phyloP scores from a whole-genome alignment of 768 basidiomycete species.

The Podaxis mareebaensis region DNA sequence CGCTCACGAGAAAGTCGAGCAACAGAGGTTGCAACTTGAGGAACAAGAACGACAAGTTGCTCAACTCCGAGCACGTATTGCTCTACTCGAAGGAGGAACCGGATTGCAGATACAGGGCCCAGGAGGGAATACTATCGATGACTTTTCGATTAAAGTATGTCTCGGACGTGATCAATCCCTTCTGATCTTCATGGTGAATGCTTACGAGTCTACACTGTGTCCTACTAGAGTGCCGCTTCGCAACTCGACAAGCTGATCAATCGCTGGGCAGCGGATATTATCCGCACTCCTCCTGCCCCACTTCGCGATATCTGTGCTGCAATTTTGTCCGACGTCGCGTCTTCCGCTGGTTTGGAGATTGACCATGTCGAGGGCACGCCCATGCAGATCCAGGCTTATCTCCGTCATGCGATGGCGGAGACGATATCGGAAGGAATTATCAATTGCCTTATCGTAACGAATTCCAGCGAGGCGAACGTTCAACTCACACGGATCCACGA shows the following conservation, averaged over 20 bases:
- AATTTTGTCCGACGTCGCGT: slow-evolving; percentile 53
- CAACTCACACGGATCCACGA: slow-evolving; percentile 88
- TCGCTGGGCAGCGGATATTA: slow-evolving; percentile 81
- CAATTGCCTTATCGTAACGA: slow-evolving; percentile 85
- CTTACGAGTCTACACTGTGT: background rate
- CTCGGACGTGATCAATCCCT: background rate
- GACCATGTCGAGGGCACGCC: slow-evolving; percentile 49
- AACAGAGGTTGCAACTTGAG: slow-evolving; percentile 75
- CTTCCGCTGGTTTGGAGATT: slow-evolving; percentile 45
- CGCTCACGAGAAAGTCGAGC: slow-evolving; percentile 87
- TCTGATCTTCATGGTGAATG: background rate
- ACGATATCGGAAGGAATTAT: slow-evolving; percentile 76
- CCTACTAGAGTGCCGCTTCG: slow-evolving; percentile 70
- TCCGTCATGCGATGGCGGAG: slow-evolving; percentile 81
- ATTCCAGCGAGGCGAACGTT: slow-evolving; percentile 79
- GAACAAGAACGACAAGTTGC: slow-evolving; percentile 86
- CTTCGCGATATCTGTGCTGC: slow-evolving; percentile 58
- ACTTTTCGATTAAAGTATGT: slow-evolving; percentile 83
- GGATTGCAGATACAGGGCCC: slow-evolving; percentile 40
- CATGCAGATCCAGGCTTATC: slow-evolving; percentile 76
- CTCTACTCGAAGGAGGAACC: slow-evolving; percentile 68
- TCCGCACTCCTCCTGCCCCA: slow-evolving; percentile 55
- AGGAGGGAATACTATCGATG: slow-evolving; percentile 72
- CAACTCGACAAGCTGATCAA: slow-evolving; percentile 83
- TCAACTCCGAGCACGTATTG: slow-evolving; percentile 66